Evolutionary conservation across 2,329 filamentous ascomycete genomes (phyloP).

Genomic region (Coniochaeta ligniaria): DNA sequence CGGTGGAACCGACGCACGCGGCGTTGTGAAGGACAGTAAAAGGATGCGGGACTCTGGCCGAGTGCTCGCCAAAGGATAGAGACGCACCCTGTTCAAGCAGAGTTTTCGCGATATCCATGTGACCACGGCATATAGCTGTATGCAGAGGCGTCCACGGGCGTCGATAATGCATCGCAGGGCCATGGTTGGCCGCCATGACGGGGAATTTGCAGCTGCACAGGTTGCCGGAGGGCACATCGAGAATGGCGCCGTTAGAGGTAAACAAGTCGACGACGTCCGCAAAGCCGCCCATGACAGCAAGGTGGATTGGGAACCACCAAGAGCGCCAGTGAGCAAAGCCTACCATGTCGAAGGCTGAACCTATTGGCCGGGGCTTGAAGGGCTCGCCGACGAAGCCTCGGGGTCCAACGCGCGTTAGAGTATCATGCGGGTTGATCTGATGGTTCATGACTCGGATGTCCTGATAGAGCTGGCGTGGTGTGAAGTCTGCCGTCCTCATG

Average conservation of each 20-base stretch:
- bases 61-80: background rate
- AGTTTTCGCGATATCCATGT: background rate
- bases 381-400: slow-evolving; percentile 1
- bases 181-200: background rate
- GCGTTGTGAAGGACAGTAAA: slow-evolving; percentile 7
- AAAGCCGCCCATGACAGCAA: background rate
- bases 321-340: background rate
- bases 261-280: background rate
- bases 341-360: background rate
- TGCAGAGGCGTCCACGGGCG: slow-evolving; percentile 3
- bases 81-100: slow-evolving; percentile 3
- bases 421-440: background rate
- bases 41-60: background rate
- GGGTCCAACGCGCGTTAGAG: background rate
- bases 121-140: slow-evolving; percentile 3
- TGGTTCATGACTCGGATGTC: background rate
- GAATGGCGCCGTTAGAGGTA: background rate
- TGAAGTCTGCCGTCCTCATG: background rate
- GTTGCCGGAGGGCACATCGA: slow-evolving; percentile 2
- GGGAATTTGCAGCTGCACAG: slow-evolving; percentile 2
- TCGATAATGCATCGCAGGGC: background rate
- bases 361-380: background rate
- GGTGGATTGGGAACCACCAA: background rate
- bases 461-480: background rate
- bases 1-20: slow-evolving; percentile 2